Evolutionary conservation across 2,329 filamentous ascomycete species (phyloP), one percentile per base, ranked within the genome.

Genomic region (Clathrospora elynae): DNA sequence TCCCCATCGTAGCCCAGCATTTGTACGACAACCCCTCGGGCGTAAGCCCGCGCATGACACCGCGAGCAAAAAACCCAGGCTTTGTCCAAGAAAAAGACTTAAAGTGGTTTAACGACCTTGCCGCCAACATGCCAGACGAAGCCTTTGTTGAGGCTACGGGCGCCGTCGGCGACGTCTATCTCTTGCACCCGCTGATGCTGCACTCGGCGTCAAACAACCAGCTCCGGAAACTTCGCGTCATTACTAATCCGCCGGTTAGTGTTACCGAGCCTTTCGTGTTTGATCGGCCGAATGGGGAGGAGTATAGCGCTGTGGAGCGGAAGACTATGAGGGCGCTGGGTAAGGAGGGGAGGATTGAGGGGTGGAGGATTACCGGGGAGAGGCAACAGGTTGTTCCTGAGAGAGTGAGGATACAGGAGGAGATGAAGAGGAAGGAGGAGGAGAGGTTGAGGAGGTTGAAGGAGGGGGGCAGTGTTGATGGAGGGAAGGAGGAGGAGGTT

Each of bases 21-120:
- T 54, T 78, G 56, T 74, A 81, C 51, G 75, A 80, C 2, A 77
- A 88, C 55, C 83, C 84, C 0, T 79, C 82, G 48, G 85, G 85
- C 1, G 81, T 87, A 13, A 80, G 77, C 16, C 83, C 84, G n/a
- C 76, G 78, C 20, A 86, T 87, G 83, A 74, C 74, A 14, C 79
- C 82, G 0, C 72, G 83, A 1, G 74, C 47, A 1, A 36, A 73
- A 7, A 72, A 81, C 28, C 70, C 73, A 0, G 70, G 70, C 2
- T 80, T 80, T 52, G 47, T 57, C 14, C 54, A 69, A 17, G 75
- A 68, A 52, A 57, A 70, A 38, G 71, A 74, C 19, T 59, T 76
- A 2, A 61, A 65, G 5, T 83, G 76, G 55, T 71, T 77, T 67
- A 67, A 72, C 39, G 56, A 73, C 55, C 43, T 77, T 25, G 68